These are phyloP conservation scores for Starmerella potacharoeniae DNA, from an alignment of 805 yeast genomes.

Conservation along the genomic window DNA sequence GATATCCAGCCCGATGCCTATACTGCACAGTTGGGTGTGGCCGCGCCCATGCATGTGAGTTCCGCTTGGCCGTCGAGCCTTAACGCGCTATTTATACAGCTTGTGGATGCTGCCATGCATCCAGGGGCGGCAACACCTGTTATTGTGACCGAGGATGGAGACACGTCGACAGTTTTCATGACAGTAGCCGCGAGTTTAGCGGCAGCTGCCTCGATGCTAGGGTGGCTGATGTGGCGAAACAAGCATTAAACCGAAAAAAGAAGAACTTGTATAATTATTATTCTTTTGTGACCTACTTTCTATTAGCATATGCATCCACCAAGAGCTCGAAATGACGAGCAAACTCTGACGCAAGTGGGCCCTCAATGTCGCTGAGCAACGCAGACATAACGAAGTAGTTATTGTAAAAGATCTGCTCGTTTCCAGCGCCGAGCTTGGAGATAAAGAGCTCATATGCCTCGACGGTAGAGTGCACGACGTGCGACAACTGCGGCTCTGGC, in stretches of 20 bases:
- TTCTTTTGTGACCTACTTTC: neutral
- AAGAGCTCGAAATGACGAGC: constrained; percentile 37
- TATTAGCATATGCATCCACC: constrained; percentile 31
- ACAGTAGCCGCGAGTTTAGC: constrained; percentile 51
- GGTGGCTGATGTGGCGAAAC: constrained; percentile 7
- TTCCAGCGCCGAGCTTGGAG: constrained; percentile 35
- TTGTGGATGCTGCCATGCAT: constrained; percentile 75
- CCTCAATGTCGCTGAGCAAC: constrained; percentile 39
- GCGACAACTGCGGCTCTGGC: constrained; percentile 56
- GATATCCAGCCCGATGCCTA: constrained; percentile 80
- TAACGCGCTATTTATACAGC: constrained; percentile 70
- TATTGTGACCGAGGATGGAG: constrained; percentile 41
- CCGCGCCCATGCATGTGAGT: constrained; percentile 83
- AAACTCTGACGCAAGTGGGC: constrained; percentile 35
- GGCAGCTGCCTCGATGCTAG: constrained; percentile 7
- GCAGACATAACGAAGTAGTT: constrained; percentile 56
- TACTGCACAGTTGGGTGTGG: constrained; percentile 50
- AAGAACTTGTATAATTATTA: neutral
- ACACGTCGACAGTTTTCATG: constrained; percentile 31
- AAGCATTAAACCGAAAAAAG: neutral
- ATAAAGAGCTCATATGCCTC: constrained; percentile 69
- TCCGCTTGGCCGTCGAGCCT: constrained; percentile 82
- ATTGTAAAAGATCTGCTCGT: constrained; percentile 62
- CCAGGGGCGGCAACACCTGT: constrained; percentile 67
- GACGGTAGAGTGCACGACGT: constrained; percentile 55